phyloP scores from a whole-genome alignment of 1,139 yeast species.

The Candida mesenterica region DNA sequence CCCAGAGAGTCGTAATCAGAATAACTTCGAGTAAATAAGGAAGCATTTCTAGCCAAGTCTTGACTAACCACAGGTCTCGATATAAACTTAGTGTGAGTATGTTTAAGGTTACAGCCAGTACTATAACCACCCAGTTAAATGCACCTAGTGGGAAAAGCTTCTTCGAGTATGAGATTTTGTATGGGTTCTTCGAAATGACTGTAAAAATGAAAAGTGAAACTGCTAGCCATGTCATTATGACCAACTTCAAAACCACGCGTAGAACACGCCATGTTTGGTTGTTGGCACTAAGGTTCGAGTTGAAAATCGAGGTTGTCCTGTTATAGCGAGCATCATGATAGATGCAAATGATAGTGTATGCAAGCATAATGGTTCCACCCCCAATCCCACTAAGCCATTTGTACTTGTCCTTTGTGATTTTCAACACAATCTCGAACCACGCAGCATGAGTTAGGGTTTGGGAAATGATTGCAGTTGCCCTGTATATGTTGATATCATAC shows the following conservation, averaged over 20 bases:
- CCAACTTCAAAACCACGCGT: slow-evolving; percentile 21
- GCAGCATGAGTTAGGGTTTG: slow-evolving; percentile 38
- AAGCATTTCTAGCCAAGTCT: slow-evolving; percentile 41
- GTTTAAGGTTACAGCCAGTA: slow-evolving; percentile 27
- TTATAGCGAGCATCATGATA: slow-evolving; percentile 14
- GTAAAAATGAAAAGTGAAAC: slow-evolving; percentile 30
- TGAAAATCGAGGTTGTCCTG: slow-evolving; percentile 14
- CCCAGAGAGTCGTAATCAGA: slow-evolving; percentile 47
- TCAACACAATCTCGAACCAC: slow-evolving; percentile 38
- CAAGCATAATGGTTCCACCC: slow-evolving; percentile 21
- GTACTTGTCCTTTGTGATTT: slow-evolving; percentile 22
- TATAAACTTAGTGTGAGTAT: slow-evolving; percentile 28
- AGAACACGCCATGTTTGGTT: slow-evolving; percentile 14
- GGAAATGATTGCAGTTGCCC: slow-evolving; percentile 30
- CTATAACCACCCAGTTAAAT: slow-evolving; percentile 35
- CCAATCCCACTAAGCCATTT: slow-evolving; percentile 19
- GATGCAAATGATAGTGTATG: slow-evolving; percentile 19
- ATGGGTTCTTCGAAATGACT: slow-evolving; percentile 26
- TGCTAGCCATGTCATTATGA: slow-evolving; percentile 29
- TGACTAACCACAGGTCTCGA: slow-evolving; percentile 29
- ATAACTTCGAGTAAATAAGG: slow-evolving; percentile 39
- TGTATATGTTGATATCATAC: slow-evolving; percentile 27
- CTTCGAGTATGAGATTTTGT: slow-evolving; percentile 33
- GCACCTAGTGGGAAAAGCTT: slow-evolving; percentile 42
- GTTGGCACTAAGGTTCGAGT: slow-evolving; percentile 8